A percentile compares a stretch with the other conserved stretches of the same genome.
These are phyloP conservation scores for Corynascus novoguineensis DNA, from an alignment of 495 filamentous ascomycete species.

Conservation along the genomic window DNA sequence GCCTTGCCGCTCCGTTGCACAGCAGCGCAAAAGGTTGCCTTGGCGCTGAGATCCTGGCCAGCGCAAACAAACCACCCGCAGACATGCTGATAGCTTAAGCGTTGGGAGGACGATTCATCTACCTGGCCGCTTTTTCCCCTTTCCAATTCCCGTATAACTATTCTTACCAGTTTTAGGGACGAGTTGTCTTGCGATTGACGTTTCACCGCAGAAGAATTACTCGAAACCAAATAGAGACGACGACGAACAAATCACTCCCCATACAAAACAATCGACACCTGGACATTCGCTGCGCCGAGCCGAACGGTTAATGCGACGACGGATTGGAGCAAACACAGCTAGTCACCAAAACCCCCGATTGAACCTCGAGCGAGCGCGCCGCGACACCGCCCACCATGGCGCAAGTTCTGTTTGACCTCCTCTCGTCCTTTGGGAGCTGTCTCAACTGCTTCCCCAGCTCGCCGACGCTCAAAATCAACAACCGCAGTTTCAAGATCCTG, in stretches of 20 bases:
- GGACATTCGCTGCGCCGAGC: not conserved
- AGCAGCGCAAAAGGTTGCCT: not conserved
- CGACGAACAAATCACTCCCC: too few relatives aligned
- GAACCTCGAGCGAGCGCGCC: not conserved
- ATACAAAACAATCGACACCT: too few relatives aligned
- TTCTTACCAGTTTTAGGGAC: not conserved
- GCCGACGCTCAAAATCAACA: conserved; percentile 92
- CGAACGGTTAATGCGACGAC: not conserved
- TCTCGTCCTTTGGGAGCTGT: conserved; percentile 89
- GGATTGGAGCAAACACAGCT: not conserved
- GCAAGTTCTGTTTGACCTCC: conserved; percentile 77
- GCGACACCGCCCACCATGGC: conserved; percentile 51
- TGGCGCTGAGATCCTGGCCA: not conserved
- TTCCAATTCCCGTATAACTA: not conserved
- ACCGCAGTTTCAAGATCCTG: conserved; percentile 88
- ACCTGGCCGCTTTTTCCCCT: not conserved
- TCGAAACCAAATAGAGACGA: not conserved
- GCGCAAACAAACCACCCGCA: not conserved
- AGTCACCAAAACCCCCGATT: not conserved
- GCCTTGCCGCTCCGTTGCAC: not conserved
- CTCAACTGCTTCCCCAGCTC: conserved; percentile 92
- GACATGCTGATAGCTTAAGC: not conserved
- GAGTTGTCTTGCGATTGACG: not conserved
- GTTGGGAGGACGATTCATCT: not conserved
- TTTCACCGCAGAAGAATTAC: not conserved